Evolutionary conservation across 352 stramenopile species (phyloP).

Genomic region (Globisporangium orthogonon): DNA sequence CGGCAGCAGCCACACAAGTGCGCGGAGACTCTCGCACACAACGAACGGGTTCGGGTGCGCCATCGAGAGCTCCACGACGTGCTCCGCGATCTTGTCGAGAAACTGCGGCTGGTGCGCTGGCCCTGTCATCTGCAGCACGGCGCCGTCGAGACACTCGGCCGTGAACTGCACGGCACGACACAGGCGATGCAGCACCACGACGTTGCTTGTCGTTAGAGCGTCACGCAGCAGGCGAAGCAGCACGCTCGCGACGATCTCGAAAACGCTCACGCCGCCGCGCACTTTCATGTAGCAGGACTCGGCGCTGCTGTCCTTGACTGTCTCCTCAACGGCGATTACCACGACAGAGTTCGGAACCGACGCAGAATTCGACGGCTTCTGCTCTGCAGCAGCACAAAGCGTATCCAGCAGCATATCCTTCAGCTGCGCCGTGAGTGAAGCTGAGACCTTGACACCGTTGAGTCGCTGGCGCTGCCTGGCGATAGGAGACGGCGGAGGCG

Average conservation of each 20-base stretch:
- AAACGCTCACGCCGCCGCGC: constrained; percentile 35
- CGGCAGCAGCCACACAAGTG: constrained; percentile 69
- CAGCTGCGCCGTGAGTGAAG: constrained; percentile 30
- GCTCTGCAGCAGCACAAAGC: constrained; percentile 16
- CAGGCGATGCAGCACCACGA: constrained; percentile 40
- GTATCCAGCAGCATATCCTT: constrained; percentile 54
- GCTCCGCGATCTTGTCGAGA: constrained; percentile 39
- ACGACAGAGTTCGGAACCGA: constrained; percentile 25
- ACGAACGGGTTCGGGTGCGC: constrained; percentile 48
- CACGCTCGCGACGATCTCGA: constrained; percentile 44
- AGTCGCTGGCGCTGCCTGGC: constrained; percentile 25
- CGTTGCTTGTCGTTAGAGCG: constrained; percentile 12
- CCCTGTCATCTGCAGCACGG: constrained; percentile 33
- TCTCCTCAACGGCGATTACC: constrained; percentile 54
- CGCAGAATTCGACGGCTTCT: constrained; percentile 3
- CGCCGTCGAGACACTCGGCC: constrained; percentile 39
- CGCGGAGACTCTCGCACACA: constrained; percentile 46
- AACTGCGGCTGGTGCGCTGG: constrained; percentile 42
- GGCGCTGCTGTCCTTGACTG: constrained; percentile 26
- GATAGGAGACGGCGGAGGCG: constrained; percentile 26
- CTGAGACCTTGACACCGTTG: constrained; percentile 36
- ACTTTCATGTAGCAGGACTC: constrained; percentile 45
- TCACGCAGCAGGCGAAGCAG: constrained; percentile 30
- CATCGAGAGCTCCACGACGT: constrained; percentile 27
- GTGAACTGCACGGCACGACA: constrained; percentile 46